Percentiles rank a stretch among this genome's conserved stretches.
Evolutionary conservation across 352 stramenopile genomes (phyloP).

Genomic region (Globisporangium spinosum): DNA sequence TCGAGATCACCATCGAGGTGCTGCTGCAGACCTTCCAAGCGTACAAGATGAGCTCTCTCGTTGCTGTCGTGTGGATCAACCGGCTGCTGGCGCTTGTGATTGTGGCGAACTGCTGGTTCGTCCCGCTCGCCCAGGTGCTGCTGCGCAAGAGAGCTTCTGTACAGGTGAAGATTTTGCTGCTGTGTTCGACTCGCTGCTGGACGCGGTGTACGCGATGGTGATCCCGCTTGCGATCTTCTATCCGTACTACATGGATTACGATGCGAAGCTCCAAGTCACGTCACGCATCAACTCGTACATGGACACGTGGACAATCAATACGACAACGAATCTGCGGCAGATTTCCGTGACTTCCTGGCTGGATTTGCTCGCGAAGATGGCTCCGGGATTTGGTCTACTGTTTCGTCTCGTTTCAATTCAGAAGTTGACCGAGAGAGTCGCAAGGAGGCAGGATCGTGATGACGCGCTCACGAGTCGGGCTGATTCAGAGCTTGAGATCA

Average conservation of each 20-base stretch:
- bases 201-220: constrained; percentile 1
- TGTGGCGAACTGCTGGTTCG: neutral
- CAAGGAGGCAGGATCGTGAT: neutral
- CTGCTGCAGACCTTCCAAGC: neutral
- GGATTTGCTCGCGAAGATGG: neutral
- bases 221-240: neutral
- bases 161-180: neutral
- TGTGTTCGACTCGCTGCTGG: neutral
- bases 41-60: neutral
- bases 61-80: neutral
- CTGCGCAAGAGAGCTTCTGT: neutral
- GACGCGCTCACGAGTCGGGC: neutral
- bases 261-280: neutral
- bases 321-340: neutral
- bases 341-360: neutral
- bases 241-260: neutral
- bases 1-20: neutral
- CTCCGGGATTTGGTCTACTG: neutral
- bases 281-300: neutral
- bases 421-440: neutral
- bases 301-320: neutral
- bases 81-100: neutral
- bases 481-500: neutral
- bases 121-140: neutral
- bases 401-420: neutral